Evolutionary conservation across 2,329 filamentous ascomycete species (phyloP), one percentile per base, ranked within the genome.

Genomic region (Thelonectria blattea): DNA sequence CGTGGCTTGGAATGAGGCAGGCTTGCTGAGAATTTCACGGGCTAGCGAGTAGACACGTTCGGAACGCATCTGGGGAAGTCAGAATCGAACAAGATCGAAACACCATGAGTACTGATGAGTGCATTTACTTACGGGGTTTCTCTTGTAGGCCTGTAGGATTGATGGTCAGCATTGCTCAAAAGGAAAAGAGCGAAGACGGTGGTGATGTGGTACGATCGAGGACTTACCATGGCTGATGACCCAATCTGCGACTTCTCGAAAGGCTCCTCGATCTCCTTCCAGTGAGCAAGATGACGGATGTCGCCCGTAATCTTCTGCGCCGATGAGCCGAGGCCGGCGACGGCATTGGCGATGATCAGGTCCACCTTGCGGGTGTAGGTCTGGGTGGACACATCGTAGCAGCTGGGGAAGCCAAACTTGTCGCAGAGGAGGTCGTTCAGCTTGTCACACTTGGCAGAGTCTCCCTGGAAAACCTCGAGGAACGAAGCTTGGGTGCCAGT

Each of bases 401-500:
- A 79, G 17, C 62, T 71, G 0, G 79, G 74, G 74, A 88, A 88
- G 18, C 82, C 83, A 39, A 78, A 74, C 71, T 85, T 85, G 60
- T 81, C 56, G 73, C 84, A 86, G 11, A 87, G 77, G 1, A 84
- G 75, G 55, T 80, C 79, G 67, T 88, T 88, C 7, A 88, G 76
- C 62, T 79, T 58, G 68, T 85, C 82, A 54, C 80, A 79, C 74
- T 85, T 86, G 56, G 69, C 71, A 49, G 72, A 68, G 65, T 84
- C 81, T 32, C 78, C 80, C 3, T 80, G 56, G 72, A 87, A 85
- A 34, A 51, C 67, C 43, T 70, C 69, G 22, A 75, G 78, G 81
- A 93, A 93, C 4, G 86, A 89, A 1, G 91, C 92, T 76, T 95
- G 91, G 1, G 90, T 92, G 55, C 91, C 87, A 0, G 90, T 93